Conservation (phyloP, 768 basidiomycete genomes). For the Chalciporus sphaerocephalus region DNA sequence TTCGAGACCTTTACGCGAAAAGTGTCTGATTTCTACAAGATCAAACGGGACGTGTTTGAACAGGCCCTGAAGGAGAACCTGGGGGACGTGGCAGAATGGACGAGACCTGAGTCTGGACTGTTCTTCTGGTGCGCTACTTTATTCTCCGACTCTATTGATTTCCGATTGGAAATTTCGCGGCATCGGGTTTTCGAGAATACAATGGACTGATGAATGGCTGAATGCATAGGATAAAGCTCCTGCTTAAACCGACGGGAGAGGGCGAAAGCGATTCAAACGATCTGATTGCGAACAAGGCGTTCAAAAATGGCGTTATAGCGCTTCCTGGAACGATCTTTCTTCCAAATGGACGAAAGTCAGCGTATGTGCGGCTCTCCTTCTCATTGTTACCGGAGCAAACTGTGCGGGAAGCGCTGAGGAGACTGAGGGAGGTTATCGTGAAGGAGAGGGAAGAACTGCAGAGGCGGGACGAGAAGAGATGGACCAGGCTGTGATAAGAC, state of each 20-base stretch:
- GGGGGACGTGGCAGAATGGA: constrained; percentile 64
- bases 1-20: constrained; percentile 58
- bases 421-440: constrained; percentile 40
- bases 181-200: neutral
- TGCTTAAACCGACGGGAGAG: constrained; percentile 32
- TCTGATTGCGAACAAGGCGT: constrained; percentile 63
- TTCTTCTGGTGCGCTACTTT: constrained; percentile 64
- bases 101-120: constrained; percentile 68
- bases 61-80: constrained; percentile 64
- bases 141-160: neutral
- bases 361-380: constrained; percentile 73
- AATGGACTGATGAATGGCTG: constrained; percentile 1
- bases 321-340: constrained; percentile 74
- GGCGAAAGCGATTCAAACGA: constrained; percentile 56
- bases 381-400: constrained; percentile 57
- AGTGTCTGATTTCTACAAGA: constrained; percentile 61
- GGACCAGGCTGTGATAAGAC: neutral
- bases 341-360: constrained; percentile 57
- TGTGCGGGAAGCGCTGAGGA: constrained; percentile 60
- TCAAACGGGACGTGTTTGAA: constrained; percentile 71
- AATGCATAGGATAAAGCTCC: constrained; percentile 53
- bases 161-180: constrained; percentile 6
- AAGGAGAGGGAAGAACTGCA: constrained; percentile 12
- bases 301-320: constrained; percentile 73
- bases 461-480: neutral